Base-by-base conservation (phyloP, 2,329 filamentous ascomycete genomes). In the Fusarium irregulare region DNA sequence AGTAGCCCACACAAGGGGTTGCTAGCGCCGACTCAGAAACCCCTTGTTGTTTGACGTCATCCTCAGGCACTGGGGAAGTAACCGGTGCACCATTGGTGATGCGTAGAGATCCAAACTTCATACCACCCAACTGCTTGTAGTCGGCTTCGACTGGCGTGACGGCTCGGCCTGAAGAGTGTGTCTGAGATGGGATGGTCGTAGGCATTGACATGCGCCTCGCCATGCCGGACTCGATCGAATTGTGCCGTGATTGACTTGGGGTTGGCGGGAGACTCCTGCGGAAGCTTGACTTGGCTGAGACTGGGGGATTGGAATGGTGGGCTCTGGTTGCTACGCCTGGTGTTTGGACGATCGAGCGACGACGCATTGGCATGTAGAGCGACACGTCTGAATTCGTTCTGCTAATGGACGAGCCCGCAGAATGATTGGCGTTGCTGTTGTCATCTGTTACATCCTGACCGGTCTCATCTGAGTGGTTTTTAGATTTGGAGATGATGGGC, bases 91-190 rank as follows among this genome's bases (percentile, higher is more conserved):
- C 88, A 76, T 91, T 91, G 23, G 83, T 89, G 59, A 91, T 90
- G 37, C 87, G 85, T 51, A 91, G 73, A 3, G 87, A 87, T 4
- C 89, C 89, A 56, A 89, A 84, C 74, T 88, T 89, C 74, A 89
- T 90, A 13, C 83, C 86, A 5, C 89, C 89, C 32, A 88, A 84
- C 47, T 89, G 87, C 63, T 83, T 82, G 71, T 90, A 90, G n/a
- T 87, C 84, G 28, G 81, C 76, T 25, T 89, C 88, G 42, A 80
- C 84, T 0, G 88, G 80, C 11, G 80, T 81, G 16, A 75, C 71
- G 10, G 75, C 76, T 37, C 78, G 73, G 23, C 77, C 75, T 32
- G 62, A 53, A 27, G 62, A 56, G 18, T 74, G 58, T 47, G 55
- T 60, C 48, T 34, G 64, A 25, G 44, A 59, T 51, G 54, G 72